Evolutionary conservation across 2,329 filamentous ascomycete genomes (phyloP).

Genomic region (Fusarium sp.): DNA sequence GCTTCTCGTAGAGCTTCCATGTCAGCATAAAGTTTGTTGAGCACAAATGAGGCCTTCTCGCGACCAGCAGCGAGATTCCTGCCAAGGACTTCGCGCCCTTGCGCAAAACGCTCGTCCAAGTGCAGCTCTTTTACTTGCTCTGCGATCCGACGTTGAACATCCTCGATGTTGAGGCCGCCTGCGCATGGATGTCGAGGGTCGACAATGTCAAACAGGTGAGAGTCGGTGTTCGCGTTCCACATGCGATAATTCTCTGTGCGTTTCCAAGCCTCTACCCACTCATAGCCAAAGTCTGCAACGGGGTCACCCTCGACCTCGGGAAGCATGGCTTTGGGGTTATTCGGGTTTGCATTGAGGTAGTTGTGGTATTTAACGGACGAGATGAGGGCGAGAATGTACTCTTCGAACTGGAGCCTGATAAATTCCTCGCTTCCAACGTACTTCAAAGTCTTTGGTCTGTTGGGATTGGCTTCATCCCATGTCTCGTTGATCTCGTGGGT

Average conservation of each 20-base stretch:
- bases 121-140: slow-evolving; percentile 95
- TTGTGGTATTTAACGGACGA: slow-evolving; percentile 90
- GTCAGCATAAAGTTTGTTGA: slow-evolving; percentile 90
- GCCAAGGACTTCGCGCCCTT: slow-evolving; percentile 85
- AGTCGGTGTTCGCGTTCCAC: slow-evolving; percentile 83
- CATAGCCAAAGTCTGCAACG: slow-evolving; percentile 80
- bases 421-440: slow-evolving; percentile 98
- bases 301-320: slow-evolving; percentile 84
- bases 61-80: slow-evolving; percentile 88
- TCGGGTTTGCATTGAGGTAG: slow-evolving; percentile 73
- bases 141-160: slow-evolving; percentile 88
- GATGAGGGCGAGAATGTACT: slow-evolving; percentile 90
- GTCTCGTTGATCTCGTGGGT: slow-evolving; percentile 94
- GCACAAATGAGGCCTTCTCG: slow-evolving; percentile 86
- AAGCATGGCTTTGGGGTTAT: slow-evolving; percentile 73
- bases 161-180: slow-evolving; percentile 91
- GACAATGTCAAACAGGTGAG: slow-evolving; percentile 92
- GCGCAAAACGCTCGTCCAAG: slow-evolving; percentile 87
- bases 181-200: slow-evolving; percentile 94
- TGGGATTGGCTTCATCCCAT: slow-evolving; percentile 93
- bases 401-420: slow-evolving; percentile 95
- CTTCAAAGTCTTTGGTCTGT: slow-evolving; percentile 90
- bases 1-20: slow-evolving; percentile 73
- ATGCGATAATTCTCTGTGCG: slow-evolving; percentile 91
- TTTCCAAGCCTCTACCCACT: slow-evolving; percentile 90